Percentiles rank a stretch among this genome's conserved stretches.
These are phyloP conservation scores for Geotrichum carabidarum DNA, from an alignment of 1,139 yeast species.

Conservation along the genomic window DNA sequence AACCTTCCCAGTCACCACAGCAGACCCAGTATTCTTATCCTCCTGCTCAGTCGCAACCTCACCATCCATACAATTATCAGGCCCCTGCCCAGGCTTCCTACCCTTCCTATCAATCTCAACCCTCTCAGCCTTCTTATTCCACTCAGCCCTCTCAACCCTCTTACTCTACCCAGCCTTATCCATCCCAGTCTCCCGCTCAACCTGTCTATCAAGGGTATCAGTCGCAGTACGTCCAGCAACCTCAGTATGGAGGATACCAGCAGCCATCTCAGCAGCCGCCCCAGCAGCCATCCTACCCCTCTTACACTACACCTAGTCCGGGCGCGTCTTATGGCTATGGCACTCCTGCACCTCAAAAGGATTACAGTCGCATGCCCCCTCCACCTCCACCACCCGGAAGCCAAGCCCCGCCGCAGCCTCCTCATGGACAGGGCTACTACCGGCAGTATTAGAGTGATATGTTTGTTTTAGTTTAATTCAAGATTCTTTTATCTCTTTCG, in stretches of 20 bases:
- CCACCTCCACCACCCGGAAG: conserved; percentile 16
- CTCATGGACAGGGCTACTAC: conserved; percentile 11
- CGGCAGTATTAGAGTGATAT: conserved; percentile 2
- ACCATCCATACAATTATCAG: neutral
- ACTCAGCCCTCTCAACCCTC: conserved; percentile 20
- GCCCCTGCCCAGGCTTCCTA: conserved; percentile 19
- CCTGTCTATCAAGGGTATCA: conserved; percentile 20
- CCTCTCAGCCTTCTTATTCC: conserved; percentile 18
- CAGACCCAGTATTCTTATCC: conserved; percentile 16
- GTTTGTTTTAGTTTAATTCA: neutral
- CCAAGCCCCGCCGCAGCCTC: conserved; percentile 11
- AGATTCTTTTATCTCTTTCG: neutral
- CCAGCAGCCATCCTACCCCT: conserved; percentile 41
- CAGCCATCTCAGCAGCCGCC: conserved; percentile 24
- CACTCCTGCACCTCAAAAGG: conserved; percentile 39
- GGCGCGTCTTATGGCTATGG: conserved; percentile 40
- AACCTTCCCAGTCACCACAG: conserved; percentile 12
- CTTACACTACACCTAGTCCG: neutral
- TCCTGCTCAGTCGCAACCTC: conserved; percentile 12
- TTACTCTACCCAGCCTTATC: conserved; percentile 19
- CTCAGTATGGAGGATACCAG: conserved; percentile 5
- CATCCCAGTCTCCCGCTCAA: conserved; percentile 16
- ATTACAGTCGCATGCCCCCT: conserved; percentile 18
- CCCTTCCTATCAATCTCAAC: conserved; percentile 17
- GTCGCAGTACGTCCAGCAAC: conserved; percentile 3